Percentiles rank a stretch among this genome's conserved stretches.
phyloP scores from a whole-genome alignment of 2,329 filamentous ascomycete species.

The Zymoseptoria crescenta region DNA sequence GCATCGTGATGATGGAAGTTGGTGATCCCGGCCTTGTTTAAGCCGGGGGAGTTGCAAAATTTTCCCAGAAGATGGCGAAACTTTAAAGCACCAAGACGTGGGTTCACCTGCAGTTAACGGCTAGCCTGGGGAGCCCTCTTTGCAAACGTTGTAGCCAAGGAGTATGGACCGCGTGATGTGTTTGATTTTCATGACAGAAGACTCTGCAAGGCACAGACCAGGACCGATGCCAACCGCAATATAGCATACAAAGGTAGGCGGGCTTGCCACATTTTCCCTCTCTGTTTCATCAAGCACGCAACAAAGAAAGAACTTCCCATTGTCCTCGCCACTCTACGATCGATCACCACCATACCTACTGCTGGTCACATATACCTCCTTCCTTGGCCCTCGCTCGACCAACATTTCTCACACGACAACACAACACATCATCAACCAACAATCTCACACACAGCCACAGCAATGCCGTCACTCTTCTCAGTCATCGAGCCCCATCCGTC shows the following conservation, averaged over 20 bases:
- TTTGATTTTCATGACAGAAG: background rate
- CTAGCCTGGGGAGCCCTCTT: background rate
- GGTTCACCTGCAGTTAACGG: background rate
- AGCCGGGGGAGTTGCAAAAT: background rate
- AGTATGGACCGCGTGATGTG: background rate
- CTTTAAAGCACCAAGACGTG: background rate
- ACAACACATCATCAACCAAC: conserved; percentile 4
- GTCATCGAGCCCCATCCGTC: conserved; percentile 57
- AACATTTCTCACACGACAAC: conserved; percentile 6
- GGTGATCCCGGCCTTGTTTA: background rate
- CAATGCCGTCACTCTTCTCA: conserved; percentile 39
- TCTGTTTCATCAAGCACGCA: background rate
- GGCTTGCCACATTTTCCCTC: background rate
- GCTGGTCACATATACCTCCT: background rate
- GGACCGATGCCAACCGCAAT: background rate
- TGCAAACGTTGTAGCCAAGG: background rate
- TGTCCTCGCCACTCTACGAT: background rate
- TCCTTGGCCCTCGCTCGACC: background rate
- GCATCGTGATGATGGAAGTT: background rate
- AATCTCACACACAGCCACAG: conserved; percentile 5
- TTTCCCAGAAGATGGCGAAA: too few species aligned
- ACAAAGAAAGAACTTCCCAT: background rate
- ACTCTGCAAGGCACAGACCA: background rate
- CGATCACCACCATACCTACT: background rate
- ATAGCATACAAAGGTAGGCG: background rate